A percentile compares a stretch with the other conserved stretches of the same genome.
These are phyloP conservation scores for Fusarium napiforme DNA, from an alignment of 2,329 filamentous ascomycete species.

Conservation along the genomic window DNA sequence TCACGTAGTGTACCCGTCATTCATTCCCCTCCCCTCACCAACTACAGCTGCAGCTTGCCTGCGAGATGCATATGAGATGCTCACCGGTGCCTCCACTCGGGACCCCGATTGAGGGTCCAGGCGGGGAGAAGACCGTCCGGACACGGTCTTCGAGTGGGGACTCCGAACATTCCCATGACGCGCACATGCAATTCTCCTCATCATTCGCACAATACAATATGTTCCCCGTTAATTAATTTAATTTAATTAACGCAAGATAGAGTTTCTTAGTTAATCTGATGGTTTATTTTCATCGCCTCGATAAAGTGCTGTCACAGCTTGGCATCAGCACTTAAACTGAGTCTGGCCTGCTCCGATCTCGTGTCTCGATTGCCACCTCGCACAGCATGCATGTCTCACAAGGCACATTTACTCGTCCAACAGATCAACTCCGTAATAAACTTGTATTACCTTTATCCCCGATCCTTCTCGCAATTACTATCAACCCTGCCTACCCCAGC, in stretches of 20 bases:
- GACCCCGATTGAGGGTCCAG: conserved; percentile 4
- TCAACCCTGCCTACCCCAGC: background rate
- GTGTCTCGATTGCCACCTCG: background rate
- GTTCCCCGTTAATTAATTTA: background rate
- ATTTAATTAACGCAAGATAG: background rate
- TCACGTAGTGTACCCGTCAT: conserved; percentile 40
- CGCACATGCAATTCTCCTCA: conserved; percentile 31
- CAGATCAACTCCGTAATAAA: conserved; percentile 18
- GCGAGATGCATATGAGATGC: conserved; percentile 10
- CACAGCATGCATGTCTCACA: conserved; percentile 1
- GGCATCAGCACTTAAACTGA: background rate
- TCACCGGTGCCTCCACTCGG: conserved; percentile 17
- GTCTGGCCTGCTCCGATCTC: background rate
- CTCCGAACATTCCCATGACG: conserved; percentile 32
- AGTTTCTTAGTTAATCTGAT: background rate
- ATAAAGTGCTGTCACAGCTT: background rate
- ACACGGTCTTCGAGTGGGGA: conserved; percentile 28
- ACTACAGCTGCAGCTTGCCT: conserved; percentile 8
- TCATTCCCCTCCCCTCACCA: conserved; percentile 18
- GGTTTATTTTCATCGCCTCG: background rate
- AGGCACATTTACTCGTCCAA: background rate
- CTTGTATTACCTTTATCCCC: conserved; percentile 26
- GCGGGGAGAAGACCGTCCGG: conserved; percentile 21
- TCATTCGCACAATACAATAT: background rate
- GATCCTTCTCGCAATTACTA: conserved; percentile 19